Evolutionary conservation across 306 rosid species (phyloP), one percentile per base, ranked within the genome.

Genomic region (Argentina anserina): DNA sequence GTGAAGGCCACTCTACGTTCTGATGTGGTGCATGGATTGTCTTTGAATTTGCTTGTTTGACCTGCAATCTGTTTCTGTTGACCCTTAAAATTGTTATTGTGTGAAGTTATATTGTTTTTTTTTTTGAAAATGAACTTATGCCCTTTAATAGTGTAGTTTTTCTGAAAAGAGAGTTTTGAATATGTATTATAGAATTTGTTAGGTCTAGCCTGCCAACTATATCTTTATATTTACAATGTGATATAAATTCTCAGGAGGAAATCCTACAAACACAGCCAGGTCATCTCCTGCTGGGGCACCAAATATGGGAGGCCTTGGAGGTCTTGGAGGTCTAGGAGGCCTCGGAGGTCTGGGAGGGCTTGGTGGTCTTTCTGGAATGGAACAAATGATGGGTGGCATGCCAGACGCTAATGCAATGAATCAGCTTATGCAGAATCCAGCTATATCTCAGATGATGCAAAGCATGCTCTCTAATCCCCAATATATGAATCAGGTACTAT

Each of bases 391-490:
- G 68, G 75, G 72, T 28, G 81, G 86, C 59, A 39, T 70, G 82
- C 82, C 87, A 42, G 89, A 87, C 56, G 55, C 78, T 62, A 31
- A 75, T 79, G 40, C 9, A 67, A 56, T 87, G 76, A 84, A 70
- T 80, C 91, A 87, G 78, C 70, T 87, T 34, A 65, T 87, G 77
- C 87, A 87, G 71, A 87, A 84, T 75, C 91, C 91, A 37, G 89
- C 89, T 23, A 42, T 84, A 39, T 82, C 84, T 9, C 91, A 87
- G 77, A 87, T 82, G 85, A 87, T 84, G 91, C 89, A 87, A 64
- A 82, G 84, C 81, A n/a, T 87, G 71, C 84, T 87, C 41, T 87
- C 89, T 14, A 74, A 87, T 76, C 91, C 91, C 60, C 86, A 84
- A 55, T 82, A 82, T 74, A 82, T 87, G 89, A 82, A 84, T 74